Conservation (phyloP, 2,329 filamentous ascomycete genomes). For the Fusarium sp. region DNA sequence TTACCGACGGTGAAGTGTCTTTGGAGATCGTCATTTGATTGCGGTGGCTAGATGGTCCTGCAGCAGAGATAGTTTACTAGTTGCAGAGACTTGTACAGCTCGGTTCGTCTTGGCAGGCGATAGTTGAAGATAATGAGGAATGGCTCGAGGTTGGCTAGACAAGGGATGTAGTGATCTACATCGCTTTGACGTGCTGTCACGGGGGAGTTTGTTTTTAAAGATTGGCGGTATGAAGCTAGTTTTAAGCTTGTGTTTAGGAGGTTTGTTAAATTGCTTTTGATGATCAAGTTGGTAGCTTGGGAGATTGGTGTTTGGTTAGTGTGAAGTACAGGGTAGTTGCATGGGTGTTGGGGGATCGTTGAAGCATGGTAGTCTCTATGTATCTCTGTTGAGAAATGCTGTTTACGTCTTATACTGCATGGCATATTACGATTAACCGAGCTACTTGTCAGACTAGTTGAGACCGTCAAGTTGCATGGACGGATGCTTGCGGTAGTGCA, state of each 20-base stretch:
- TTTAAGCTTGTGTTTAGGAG: not conserved
- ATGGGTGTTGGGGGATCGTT: not conserved
- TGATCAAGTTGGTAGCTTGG: not conserved
- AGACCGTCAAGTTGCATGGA: too few species aligned
- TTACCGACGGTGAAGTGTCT: slow-evolving; percentile 14
- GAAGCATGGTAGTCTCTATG: too few species aligned
- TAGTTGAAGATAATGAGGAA: not conserved
- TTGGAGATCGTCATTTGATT: slow-evolving; percentile 6
- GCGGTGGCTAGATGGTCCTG: not conserved
- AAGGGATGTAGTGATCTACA: slow-evolving; percentile 21
- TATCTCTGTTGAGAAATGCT: too few species aligned
- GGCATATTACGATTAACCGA: too few species aligned
- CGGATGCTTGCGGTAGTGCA: too few species aligned
- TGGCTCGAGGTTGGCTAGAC: not conserved
- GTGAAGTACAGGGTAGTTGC: not conserved
- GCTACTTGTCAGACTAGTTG: too few species aligned
- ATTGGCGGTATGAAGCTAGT: slow-evolving; percentile 8
- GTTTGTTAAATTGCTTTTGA: not conserved
- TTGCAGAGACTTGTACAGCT: not conserved
- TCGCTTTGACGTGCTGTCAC: slow-evolving; percentile 13
- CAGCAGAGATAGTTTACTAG: not conserved
- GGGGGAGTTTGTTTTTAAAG: not conserved
- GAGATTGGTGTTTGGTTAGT: not conserved
- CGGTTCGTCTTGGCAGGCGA: slow-evolving; percentile 11
- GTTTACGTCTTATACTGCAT: too few species aligned